Conservation (phyloP, 192 early-diverging fungal genomes). For the Mortierella claussenii region DNA sequence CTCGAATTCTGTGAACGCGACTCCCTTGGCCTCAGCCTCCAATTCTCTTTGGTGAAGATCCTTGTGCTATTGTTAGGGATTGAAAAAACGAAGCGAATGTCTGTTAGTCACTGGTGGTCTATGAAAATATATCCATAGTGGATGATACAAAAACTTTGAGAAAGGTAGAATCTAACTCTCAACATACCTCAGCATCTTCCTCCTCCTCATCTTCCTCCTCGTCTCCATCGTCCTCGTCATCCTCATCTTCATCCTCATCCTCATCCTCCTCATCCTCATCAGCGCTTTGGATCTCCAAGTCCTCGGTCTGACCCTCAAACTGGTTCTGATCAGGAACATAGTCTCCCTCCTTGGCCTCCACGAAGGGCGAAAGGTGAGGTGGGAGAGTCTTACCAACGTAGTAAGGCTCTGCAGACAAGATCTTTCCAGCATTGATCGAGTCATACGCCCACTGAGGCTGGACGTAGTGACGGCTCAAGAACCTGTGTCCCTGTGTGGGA, state of each 20-base stretch:
- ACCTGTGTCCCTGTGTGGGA: slow-evolving; percentile 71
- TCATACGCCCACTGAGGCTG: slow-evolving; percentile 99
- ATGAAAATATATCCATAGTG: too few species aligned
- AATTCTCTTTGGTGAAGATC: slow-evolving; percentile 69
- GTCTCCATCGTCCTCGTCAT: slow-evolving; percentile 40
- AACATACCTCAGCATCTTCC: slow-evolving; percentile 47
- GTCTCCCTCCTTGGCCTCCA: slow-evolving; percentile 83
- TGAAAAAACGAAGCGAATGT: slow-evolving; percentile 17
- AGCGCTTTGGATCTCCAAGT: slow-evolving; percentile 67
- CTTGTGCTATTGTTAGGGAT: slow-evolving; percentile 32
- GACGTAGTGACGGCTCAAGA: slow-evolving; percentile 78
- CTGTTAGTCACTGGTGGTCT: too few species aligned
- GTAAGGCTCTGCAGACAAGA: slow-evolving; percentile 74
- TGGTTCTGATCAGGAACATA: slow-evolving; percentile 82
- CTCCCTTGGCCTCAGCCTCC: slow-evolving; percentile 74
- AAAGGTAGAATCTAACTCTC: too few species aligned
- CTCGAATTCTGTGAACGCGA: slow-evolving; percentile 74
- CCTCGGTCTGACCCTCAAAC: slow-evolving; percentile 72
- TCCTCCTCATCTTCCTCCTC: slow-evolving; percentile 41
- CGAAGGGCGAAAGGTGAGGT: slow-evolving; percentile 95
- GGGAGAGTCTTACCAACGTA: slow-evolving; percentile 85
- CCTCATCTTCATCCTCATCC: slow-evolving; percentile 35
- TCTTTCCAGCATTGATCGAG: slow-evolving; percentile 84
- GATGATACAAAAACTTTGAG: too few species aligned
- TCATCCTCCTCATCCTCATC: slow-evolving; percentile 57